These are phyloP conservation scores for Favolaschia claudopus DNA, from an alignment of 768 basidiomycete genomes.

Conservation along the genomic window DNA sequence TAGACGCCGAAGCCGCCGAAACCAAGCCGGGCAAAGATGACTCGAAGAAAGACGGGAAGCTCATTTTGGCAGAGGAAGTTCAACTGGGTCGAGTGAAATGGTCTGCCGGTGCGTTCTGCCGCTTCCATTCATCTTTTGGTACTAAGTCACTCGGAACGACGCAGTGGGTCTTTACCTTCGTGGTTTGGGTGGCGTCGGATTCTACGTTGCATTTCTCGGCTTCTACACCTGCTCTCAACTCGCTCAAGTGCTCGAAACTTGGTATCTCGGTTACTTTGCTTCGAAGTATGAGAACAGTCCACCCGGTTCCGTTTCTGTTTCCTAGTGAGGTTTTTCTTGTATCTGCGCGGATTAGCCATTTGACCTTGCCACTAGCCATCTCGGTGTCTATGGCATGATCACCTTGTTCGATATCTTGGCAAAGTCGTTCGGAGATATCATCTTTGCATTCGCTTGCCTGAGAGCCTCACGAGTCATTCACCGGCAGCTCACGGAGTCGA, in stretches of 20 bases:
- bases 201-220: constrained; percentile 27
- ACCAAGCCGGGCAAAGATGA: neutral
- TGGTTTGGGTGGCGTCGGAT: constrained; percentile 30
- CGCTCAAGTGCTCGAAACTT: constrained; percentile 23
- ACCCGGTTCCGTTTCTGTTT: constrained; percentile 25
- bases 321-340: constrained; percentile 30
- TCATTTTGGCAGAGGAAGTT: constrained; percentile 57
- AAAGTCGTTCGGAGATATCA: constrained; percentile 12
- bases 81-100: constrained; percentile 53
- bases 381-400: constrained; percentile 9
- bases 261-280: constrained; percentile 37
- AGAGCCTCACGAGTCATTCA: constrained; percentile 22
- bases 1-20: constrained; percentile 10
- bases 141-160: neutral
- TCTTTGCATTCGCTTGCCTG: constrained; percentile 27
- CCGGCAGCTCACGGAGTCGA: constrained; percentile 10
- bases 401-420: constrained; percentile 1
- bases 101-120: constrained; percentile 23
- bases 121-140: neutral
- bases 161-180: constrained; percentile 33
- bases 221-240: constrained; percentile 14
- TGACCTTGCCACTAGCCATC: constrained; percentile 5
- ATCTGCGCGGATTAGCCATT: neutral
- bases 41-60: constrained; percentile 43
- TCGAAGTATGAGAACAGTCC: constrained; percentile 26